Percentiles rank a stretch among this genome's conserved stretches.
phyloP scores from a whole-genome alignment of 768 basidiomycete species.

The Pulveroboletus sp. region DNA sequence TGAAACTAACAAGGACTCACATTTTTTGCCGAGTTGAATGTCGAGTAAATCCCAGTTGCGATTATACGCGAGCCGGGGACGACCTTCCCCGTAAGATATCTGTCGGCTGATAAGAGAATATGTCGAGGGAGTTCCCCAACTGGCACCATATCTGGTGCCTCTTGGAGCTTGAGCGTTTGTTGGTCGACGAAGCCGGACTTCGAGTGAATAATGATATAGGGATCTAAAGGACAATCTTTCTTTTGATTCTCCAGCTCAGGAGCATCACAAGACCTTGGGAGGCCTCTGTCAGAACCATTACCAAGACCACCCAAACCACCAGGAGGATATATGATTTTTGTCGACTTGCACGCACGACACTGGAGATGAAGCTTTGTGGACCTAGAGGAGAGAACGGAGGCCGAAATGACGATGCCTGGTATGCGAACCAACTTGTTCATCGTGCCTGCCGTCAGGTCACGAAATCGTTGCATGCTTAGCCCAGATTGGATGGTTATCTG shows the following conservation, averaged over 20 bases:
- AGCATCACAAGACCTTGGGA: slow-evolving; percentile 88
- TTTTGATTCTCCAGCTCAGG: slow-evolving; percentile 76
- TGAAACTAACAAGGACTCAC: slow-evolving; percentile 41
- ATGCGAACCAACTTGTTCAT: slow-evolving; percentile 96
- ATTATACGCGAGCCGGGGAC: slow-evolving; percentile 95
- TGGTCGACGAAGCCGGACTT: slow-evolving; percentile 95
- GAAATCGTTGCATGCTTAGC: slow-evolving; percentile 89
- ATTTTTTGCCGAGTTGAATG: slow-evolving; percentile 86
- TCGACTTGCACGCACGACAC: slow-evolving; percentile 85
- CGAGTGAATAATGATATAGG: slow-evolving; percentile 92
- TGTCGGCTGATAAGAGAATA: slow-evolving; percentile 88
- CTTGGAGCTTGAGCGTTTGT: slow-evolving; percentile 94
- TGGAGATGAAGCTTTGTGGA: slow-evolving; percentile 91
- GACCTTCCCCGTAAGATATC: slow-evolving; percentile 88
- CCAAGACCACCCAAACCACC: slow-evolving; percentile 86
- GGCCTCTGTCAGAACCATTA: slow-evolving; percentile 75
- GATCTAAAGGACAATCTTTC: slow-evolving; percentile 95
- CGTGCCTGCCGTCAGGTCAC: slow-evolving; percentile 89
- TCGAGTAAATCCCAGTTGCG: slow-evolving; percentile 95
- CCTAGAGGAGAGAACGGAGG: slow-evolving; percentile 89
- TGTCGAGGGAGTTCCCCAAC: slow-evolving; percentile 97
- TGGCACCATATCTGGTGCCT: slow-evolving; percentile 99
- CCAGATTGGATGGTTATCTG: slow-evolving; percentile 90
- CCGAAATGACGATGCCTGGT: slow-evolving; percentile 97
- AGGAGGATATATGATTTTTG: slow-evolving; percentile 73